Evolutionary conservation across 768 basidiomycete species (phyloP), one percentile per base, ranked within the genome.

Genomic region (Xerocomellus chrysenteron): DNA sequence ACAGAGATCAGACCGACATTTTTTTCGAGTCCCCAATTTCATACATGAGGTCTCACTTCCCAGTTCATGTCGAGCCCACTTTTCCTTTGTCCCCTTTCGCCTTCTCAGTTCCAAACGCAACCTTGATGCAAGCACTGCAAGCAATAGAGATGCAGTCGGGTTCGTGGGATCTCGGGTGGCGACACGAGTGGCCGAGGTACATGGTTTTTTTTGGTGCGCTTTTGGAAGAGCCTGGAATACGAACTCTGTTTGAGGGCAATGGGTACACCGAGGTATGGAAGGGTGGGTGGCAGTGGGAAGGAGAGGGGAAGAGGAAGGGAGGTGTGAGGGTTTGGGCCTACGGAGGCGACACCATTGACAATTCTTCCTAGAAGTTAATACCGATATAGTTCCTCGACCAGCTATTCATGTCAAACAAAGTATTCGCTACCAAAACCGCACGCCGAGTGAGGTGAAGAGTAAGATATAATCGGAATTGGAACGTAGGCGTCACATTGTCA

Each of bases 151-250:
- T 4, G 3, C 56, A 49, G 11, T 59, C 55, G 1, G 50, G 54
- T 4, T 61, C 65, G 8, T 68, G 62, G 59, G 63, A 66, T 49
- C 62, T 73, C 32, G 66, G 67, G 0, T 92, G 90, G 85, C 65
- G 52, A 52, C 90, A 94, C 58, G 75, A 83, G 57, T 94, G 92
- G 90, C 94, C 96, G 0, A 80, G 78, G 43, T 84, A 94, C 70
- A 64, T 98, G 16, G 82, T 93, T 3, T 75, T 94, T 50, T 98
- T 98, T 66, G 92, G 91, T 5, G 80, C 80, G n/a, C 74, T 98
- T 44, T 75, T 96, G 42, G 70, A 76, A 6, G 73, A 80, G 49
- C 70, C 76, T 10, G 82, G 78, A 2, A 76, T 92, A 2, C 65
- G 70, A 44, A 60, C 69, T 3, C 24, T 84, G 26, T 70, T 94